Evolutionary conservation across 257 asterid species (phyloP), one percentile per base, ranked within the genome.

Genomic region (Perilla frutescens): DNA sequence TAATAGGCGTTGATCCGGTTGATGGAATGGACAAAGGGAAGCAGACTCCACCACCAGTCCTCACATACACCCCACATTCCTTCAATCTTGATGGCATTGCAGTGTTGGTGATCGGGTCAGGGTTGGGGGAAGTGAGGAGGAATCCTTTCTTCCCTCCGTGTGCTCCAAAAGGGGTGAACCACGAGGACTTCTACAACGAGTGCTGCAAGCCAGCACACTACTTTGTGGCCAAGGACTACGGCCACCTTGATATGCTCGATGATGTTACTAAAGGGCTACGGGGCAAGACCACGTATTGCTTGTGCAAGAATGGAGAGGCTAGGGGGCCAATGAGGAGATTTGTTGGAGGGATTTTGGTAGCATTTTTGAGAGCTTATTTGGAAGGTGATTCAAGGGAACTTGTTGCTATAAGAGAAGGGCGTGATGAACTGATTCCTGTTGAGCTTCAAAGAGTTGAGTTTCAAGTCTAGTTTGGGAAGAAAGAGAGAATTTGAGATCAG

Each of bases 91-190:
- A 79, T 11, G 87, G 85, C 2, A 80, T 73, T 68, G 82, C 85
- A 0, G 96, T 84, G 29, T 43, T 93, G 34, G 84, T 93, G 0
- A 70, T 93, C 5, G 98, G 98, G 6, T 84, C 98, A n/a, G 96
- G 96, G 1, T 31, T 89, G 64, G 97, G 97, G 9, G 96, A 88
- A 61, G 70, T 86, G 11, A 84, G 62, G 48, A 87, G n/a, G 75
- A 91, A 91, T 72, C 81, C 88, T 3, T 43, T 93, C 7, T 93
- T 91, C 68, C 98, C 96, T 2, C 84, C 98, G 0, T 91, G 96
- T 71, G 98, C 97, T 0, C 97, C 97, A 1, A 86, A 74, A 75
- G 97, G 96, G 76, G 96, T 93, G 84, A 93, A 93, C 39, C 97
- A 91, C 74, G 81, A 79, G 62, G 88, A 93, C 78, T 91, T 93